Conservation (phyloP, 2,329 filamentous ascomycete species). For the Rhinocladiella similis region DNA sequence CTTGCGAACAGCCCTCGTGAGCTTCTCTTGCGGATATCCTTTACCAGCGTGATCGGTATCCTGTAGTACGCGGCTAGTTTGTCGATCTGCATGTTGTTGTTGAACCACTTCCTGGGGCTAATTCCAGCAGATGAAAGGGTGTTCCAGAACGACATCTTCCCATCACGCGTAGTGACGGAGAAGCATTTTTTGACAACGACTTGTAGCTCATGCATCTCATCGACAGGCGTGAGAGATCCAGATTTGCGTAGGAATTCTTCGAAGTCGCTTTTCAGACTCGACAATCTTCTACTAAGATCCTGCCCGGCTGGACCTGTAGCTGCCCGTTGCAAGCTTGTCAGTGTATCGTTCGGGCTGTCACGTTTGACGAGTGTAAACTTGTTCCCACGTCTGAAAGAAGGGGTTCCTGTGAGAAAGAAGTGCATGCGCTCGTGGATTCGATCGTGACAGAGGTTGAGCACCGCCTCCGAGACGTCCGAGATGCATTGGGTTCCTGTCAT, state of each 20-base stretch:
- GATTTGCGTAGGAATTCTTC: neutral
- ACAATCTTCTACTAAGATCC: neutral
- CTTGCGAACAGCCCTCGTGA: constrained; percentile 5
- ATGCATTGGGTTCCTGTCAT: constrained; percentile 5
- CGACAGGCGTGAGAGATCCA: neutral
- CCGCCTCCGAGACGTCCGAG: neutral
- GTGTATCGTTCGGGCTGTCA: neutral
- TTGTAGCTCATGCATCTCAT: neutral
- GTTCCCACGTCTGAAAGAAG: neutral
- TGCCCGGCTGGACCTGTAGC: neutral
- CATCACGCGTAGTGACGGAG: constrained; percentile 10
- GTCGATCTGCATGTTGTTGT: constrained; percentile 22
- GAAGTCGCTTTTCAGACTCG: neutral
- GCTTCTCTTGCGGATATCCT: constrained; percentile 2
- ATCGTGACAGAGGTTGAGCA: constrained; percentile 5
- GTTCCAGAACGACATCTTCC: neutral
- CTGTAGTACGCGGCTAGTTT: constrained; percentile 24
- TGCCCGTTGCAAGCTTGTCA: constrained; percentile 5
- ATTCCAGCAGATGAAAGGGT: constrained; percentile 8
- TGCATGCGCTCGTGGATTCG: constrained; percentile 10
- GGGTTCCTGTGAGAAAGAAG: constrained; percentile 1
- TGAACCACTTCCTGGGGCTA: constrained; percentile 7
- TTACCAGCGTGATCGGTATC: constrained; percentile 14
- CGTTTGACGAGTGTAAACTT: neutral
- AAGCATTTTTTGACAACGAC: constrained; percentile 6